Evolutionary conservation across 345 rosid species (phyloP).

Genomic region (Euclidium syriacum): DNA sequence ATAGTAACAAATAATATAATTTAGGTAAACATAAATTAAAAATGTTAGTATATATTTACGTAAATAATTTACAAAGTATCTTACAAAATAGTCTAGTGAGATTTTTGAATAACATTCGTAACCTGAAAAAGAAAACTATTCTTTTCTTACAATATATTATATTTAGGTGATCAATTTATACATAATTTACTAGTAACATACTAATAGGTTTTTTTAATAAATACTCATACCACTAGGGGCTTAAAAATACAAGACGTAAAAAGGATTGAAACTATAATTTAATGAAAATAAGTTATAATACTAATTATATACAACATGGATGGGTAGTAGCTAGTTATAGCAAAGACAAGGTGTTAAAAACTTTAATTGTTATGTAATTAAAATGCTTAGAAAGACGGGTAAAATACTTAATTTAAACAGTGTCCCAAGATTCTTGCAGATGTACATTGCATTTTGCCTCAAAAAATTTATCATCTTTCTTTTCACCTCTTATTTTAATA

Average conservation of each 20-base stretch:
- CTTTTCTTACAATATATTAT: too few species aligned
- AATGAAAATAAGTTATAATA: not conserved
- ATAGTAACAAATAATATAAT: too few species aligned
- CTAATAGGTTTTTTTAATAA: not conserved
- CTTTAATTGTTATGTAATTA: not conserved
- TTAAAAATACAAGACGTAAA: not conserved
- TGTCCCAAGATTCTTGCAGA: constrained; percentile 20
- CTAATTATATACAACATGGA: constrained; percentile 18
- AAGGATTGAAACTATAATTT: not conserved
- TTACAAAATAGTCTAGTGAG: too few species aligned
- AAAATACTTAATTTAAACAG: constrained; percentile 11
- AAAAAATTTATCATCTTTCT: constrained; percentile 8
- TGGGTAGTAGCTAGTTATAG: constrained; percentile 16
- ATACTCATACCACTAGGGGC: not conserved
- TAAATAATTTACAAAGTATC: too few species aligned
- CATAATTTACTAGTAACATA: not conserved
- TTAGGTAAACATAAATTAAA: too few species aligned
- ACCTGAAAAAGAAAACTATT: too few species aligned
- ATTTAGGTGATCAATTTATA: not conserved
- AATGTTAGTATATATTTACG: too few species aligned
- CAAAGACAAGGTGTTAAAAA: constrained; percentile 17
- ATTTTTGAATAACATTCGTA: too few species aligned
- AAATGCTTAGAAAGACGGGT: constrained; percentile 21
- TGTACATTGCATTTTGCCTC: constrained; percentile 32
- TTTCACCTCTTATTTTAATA: not conserved